These are phyloP conservation scores for Phoenix dactylifera DNA, from an alignment of 176 grass and related monocot genomes.

Conservation along the genomic window DNA sequence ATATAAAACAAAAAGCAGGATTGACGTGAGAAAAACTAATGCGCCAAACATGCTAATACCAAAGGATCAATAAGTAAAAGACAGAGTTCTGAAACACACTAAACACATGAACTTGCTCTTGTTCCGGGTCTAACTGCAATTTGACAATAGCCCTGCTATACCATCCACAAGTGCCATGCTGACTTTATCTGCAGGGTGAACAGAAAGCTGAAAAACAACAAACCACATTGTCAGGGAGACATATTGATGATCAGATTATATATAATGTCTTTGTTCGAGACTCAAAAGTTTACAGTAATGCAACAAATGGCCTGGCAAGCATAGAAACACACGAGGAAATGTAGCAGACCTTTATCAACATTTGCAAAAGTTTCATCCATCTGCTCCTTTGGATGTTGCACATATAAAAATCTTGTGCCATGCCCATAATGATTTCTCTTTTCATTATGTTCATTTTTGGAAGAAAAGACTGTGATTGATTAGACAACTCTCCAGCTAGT, in stretches of 20 bases:
- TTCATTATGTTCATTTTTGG: conserved; percentile 1
- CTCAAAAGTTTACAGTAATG: too few species aligned
- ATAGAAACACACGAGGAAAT: conserved; percentile 50
- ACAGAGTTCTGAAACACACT: conserved; percentile 24
- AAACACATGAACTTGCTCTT: conserved; percentile 73
- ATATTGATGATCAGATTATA: neutral
- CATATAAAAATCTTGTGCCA: conserved; percentile 39
- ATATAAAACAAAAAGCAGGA: too few species aligned
- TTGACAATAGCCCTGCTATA: conserved; percentile 55
- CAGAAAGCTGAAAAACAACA: conserved; percentile 43
- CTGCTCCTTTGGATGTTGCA: conserved; percentile 63
- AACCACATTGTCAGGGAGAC: neutral
- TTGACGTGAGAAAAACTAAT: too few species aligned
- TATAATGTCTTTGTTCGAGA: too few species aligned
- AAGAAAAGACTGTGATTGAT: conserved; percentile 1
- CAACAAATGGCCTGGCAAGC: neutral
- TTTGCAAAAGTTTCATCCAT: conserved; percentile 65
- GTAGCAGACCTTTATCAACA: conserved; percentile 69
- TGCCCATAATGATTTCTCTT: conserved; percentile 16
- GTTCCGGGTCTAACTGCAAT: conserved; percentile 44
- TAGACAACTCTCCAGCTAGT: neutral
- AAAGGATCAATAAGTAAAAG: neutral
- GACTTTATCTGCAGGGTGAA: conserved; percentile 84
- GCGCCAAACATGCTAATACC: too few species aligned
- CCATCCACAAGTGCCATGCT: conserved; percentile 63